Evolutionary conservation across 108 stramenopile species (phyloP).

Genomic region (Stephanodiscus triporus): DNA sequence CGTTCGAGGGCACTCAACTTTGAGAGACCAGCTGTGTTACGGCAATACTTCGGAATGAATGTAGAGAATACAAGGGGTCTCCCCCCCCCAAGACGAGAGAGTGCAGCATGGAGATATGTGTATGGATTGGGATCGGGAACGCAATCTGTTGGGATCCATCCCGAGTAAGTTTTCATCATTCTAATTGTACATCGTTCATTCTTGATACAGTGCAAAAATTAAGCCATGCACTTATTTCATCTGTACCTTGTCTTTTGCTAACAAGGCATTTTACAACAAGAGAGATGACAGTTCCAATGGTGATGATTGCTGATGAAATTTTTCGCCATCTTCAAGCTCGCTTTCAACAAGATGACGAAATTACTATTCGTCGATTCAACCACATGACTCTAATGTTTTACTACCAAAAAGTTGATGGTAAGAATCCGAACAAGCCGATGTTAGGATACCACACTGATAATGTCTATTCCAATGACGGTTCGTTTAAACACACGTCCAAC

Average conservation of each 20-base stretch:
- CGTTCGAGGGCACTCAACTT: not conserved
- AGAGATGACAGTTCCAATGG: conserved; percentile 1
- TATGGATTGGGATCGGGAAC: conserved; percentile 2
- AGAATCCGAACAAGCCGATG: not conserved
- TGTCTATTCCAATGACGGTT: not conserved
- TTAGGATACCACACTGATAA: conserved; percentile 8
- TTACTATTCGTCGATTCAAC: not conserved
- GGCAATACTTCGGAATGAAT: conserved; percentile 5
- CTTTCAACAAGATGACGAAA: not conserved
- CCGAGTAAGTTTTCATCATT: not conserved
- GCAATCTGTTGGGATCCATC: not conserved
- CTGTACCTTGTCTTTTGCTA: not conserved
- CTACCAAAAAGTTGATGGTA: conserved; percentile 2
- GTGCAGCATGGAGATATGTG: not conserved
- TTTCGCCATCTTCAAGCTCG: not conserved
- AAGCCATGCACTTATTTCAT: no score
- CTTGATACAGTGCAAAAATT: no score
- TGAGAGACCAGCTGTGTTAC: not conserved
- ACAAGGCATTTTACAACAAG: conserved; percentile 7
- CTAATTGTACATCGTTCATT: no score
- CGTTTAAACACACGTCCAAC: not conserved
- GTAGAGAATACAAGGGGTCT: not conserved
- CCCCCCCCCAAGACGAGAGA: not conserved
- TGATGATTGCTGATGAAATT: conserved; percentile 1
- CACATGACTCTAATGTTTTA: conserved; percentile 4